Evolutionary conservation across 1,284 basidiomycete genomes (phyloP), one percentile per base, ranked within the genome.

Genomic region (Sanghuangporus weigelae): DNA sequence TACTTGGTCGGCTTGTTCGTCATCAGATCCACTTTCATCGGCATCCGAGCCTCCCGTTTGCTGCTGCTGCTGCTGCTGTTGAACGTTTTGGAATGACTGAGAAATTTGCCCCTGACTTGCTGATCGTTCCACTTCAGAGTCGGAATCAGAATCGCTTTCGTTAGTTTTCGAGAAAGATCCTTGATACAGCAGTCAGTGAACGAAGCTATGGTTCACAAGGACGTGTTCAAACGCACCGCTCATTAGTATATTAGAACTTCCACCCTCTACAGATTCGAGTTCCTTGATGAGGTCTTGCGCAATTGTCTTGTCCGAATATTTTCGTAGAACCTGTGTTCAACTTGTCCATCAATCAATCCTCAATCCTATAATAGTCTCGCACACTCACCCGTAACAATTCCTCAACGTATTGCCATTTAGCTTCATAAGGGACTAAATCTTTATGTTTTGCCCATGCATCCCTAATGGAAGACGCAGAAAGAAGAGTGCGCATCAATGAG

Each of bases 371-470:
- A 51, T n/a, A 19, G 44, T 46, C 44, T 23, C 42, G 21, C 38
- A 23, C 36, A 68, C 77, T 48, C 70, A 91, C 94, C 80, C 93
- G 93, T 57, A 96, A 74, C 63, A 98, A 76, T 14, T 92, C 91
- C 67, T 94, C 90, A 3, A 96, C 92, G 75, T 98, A 98, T 46
- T 90, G 76, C 83, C 87, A 90, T 77, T 95, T 97, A 1, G 95
- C 95, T 72, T 96, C 92, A 63, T 82, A 83, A 36, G 84, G 73
- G 63, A 88, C 84, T 40, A 95, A 73, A 67, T 95, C 93, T 68
- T 87, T 89, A 72, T 96, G 92, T 71, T 94, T 95, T 54, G 89
- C 86, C 95, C 95, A 98, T 38, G 93, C 93, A 76, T 96, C 95
- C 94, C 93, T 95, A 68, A 54, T 11, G 39, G 49, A 50, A 48